A percentile compares a stretch with the other conserved stretches of the same genome.
Evolutionary conservation across 805 yeast genomes (phyloP).

Genomic region (Saccharomyces kudriavzevii): DNA sequence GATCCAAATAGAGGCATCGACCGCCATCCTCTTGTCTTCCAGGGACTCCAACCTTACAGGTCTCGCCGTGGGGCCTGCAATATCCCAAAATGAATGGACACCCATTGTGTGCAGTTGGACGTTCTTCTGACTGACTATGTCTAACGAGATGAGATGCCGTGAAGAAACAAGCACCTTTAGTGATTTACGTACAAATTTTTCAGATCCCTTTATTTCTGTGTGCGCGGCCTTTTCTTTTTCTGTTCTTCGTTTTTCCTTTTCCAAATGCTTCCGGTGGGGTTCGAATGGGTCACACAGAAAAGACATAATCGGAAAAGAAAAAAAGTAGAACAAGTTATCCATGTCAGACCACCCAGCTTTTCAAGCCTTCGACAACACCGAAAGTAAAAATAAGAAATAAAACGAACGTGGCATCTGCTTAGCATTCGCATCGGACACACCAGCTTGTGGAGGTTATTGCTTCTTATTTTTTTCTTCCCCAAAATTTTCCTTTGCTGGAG

Average conservation of each 20-base stretch:
- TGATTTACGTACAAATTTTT: background rate
- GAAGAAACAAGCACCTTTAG: background rate
- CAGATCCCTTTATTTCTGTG: background rate
- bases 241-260: background rate
- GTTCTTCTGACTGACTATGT: background rate
- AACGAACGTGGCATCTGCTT: background rate
- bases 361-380: background rate
- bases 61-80: constrained; percentile 78
- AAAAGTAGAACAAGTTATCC: background rate
- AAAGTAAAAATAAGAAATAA: background rate
- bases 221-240: background rate
- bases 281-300: background rate
- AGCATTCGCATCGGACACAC: too few relatives aligned
- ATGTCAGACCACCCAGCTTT: background rate
- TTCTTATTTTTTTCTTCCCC: too few relatives aligned
- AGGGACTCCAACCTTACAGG: constrained; percentile 86
- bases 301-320: background rate
- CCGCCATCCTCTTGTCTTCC: constrained; percentile 71
- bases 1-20: constrained; percentile 98
- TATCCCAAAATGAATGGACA: constrained; percentile 90
- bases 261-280: background rate
- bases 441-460: too few relatives aligned
- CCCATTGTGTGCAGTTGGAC: constrained; percentile 56
- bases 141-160: background rate
- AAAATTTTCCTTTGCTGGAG: too few relatives aligned